phyloP scores from a whole-genome alignment of 306 rosid genomes.

The Corylus americana region DNA sequence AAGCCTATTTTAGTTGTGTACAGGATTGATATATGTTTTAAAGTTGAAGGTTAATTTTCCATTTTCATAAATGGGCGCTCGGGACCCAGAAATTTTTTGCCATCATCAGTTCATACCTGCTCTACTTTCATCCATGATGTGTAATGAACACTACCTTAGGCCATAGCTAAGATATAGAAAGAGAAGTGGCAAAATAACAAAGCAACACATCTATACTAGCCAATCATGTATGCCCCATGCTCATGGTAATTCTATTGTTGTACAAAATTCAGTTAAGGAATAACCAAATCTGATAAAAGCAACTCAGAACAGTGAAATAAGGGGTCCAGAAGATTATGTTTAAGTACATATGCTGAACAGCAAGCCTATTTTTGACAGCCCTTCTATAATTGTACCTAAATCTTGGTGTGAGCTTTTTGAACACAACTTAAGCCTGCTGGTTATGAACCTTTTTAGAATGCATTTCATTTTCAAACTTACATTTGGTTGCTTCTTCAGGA shows the following conservation, averaged over 20 bases:
- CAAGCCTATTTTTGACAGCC: neutral
- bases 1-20: conserved; percentile 22
- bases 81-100: conserved; percentile 14
- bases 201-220: neutral
- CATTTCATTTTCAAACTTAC: conserved; percentile 2
- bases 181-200: neutral
- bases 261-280: neutral
- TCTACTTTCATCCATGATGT: neutral
- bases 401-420: neutral
- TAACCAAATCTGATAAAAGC: neutral
- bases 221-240: neutral
- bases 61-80: conserved; percentile 9
- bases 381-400: neutral
- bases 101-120: neutral
- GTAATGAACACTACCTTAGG: neutral
- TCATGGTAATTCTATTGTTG: neutral
- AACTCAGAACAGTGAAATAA: neutral
- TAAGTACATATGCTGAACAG: neutral
- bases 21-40: conserved; percentile 6
- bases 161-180: neutral
- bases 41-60: conserved; percentile 13
- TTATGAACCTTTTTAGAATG: neutral
- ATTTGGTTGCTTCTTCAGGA: conserved; percentile 53
- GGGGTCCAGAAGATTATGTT: conserved; percentile 1
- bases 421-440: neutral